These are phyloP conservation scores for Psidium friedrichsthalianum DNA, from an alignment of 345 rosid species.

Conservation along the genomic window DNA sequence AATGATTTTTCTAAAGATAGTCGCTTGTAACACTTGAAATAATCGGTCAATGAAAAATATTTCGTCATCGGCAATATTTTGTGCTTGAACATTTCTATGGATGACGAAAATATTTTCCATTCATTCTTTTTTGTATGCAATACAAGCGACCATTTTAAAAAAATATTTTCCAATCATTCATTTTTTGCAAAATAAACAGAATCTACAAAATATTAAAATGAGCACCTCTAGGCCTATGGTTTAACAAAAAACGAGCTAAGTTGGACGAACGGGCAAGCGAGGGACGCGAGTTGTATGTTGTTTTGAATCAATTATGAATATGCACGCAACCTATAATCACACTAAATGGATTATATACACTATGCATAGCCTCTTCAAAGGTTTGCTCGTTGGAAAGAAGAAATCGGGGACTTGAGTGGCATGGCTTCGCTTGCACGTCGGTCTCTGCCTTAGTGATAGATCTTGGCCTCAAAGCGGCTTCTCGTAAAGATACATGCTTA, in stretches of 20 bases:
- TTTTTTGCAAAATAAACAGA: not conserved
- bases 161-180: not conserved
- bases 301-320: not conserved
- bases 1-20: not conserved
- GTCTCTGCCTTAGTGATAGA: rapidly evolving
- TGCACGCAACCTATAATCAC: not conserved
- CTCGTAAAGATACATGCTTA: not conserved
- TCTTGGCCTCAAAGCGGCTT: not conserved
- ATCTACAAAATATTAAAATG: not conserved
- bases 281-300: not conserved
- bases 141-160: not conserved
- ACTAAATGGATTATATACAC: not conserved
- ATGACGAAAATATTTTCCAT: not conserved
- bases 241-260: not conserved
- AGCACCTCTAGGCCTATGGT: not conserved
- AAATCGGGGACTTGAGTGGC: not conserved
- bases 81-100: rapidly evolving
- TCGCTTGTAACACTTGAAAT: not conserved
- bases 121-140: not conserved
- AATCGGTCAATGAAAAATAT: not conserved
- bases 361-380: not conserved
- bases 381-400: not conserved
- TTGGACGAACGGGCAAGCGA: not conserved
- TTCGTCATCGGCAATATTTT: not conserved
- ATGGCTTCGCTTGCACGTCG: not conserved